Percentiles rank a stretch among this genome's conserved stretches.
Conservation (phyloP, 805 yeast species). For the Saccharomycopsis lassenensis region DNA sequence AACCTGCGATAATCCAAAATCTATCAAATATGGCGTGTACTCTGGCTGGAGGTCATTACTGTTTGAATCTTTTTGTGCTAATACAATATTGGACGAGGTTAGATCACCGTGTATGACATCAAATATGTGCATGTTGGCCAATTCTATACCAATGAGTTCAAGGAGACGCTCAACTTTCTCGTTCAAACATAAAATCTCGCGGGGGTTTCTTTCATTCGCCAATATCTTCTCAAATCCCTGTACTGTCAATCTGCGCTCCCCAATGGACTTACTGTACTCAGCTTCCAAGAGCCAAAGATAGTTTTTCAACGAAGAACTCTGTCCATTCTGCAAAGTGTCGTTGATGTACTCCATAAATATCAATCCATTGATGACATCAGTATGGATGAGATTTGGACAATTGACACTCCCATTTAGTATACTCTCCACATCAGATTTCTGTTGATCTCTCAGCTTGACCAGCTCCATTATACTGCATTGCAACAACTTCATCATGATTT, state of each 20-base stretch:
- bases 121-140: conserved; percentile 61
- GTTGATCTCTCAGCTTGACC: not conserved
- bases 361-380: conserved; percentile 69
- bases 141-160: conserved; percentile 47
- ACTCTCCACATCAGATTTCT: not conserved
- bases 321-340: conserved; percentile 37
- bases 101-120: conserved; percentile 91
- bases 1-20: conserved; percentile 80
- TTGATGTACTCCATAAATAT: conserved; percentile 85
- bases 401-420: conserved; percentile 32
- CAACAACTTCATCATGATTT: conserved; percentile 49
- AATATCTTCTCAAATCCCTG: conserved; percentile 17
- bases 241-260: conserved; percentile 9
- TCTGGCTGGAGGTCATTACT: conserved; percentile 4
- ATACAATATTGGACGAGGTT: conserved; percentile 77
- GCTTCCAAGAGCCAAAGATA: conserved; percentile 55
- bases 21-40: conserved; percentile 58
- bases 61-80: conserved; percentile 25
- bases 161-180: conserved; percentile 35
- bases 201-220: conserved; percentile 9
- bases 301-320: conserved; percentile 49
- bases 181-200: conserved; percentile 16
- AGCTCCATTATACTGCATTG: conserved; percentile 27
- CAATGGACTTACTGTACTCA: conserved; percentile 22
- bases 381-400: conserved; percentile 63